A percentile compares a stretch with the other conserved stretches of the same genome.
Evolutionary conservation across 106 monocot species (phyloP).

Genomic region (Agapanthus africanus): DNA sequence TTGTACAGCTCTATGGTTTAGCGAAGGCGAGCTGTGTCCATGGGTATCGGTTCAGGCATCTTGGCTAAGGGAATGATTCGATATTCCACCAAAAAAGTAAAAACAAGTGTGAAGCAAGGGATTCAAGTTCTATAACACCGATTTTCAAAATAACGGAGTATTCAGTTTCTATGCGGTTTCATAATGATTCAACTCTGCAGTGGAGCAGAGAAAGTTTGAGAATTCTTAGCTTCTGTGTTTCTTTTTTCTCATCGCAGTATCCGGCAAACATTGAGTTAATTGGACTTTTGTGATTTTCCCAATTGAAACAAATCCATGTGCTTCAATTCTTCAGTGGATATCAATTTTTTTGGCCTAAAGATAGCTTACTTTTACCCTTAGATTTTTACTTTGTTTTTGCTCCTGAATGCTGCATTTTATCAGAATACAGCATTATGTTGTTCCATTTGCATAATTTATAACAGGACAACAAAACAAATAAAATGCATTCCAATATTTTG

Average conservation of each 20-base stretch:
- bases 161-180: neutral
- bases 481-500: too few species aligned
- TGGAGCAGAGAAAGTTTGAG: neutral
- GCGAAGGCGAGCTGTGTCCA: constrained; percentile 63
- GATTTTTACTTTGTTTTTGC: too few species aligned
- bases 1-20: constrained; percentile 79
- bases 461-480: too few species aligned
- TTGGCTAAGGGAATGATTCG: constrained; percentile 63
- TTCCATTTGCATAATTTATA: too few species aligned
- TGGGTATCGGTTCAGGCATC: constrained; percentile 68
- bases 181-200: neutral
- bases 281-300: neutral
- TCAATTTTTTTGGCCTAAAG: too few species aligned
- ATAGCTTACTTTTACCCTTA: too few species aligned
- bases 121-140: neutral
- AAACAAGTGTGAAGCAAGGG: neutral
- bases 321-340: neutral
- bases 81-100: too few species aligned
- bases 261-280: too few species aligned
- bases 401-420: too few species aligned
- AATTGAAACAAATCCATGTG: neutral
- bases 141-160: neutral
- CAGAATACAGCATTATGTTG: too few species aligned
- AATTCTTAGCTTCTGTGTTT: too few species aligned
- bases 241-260: too few species aligned